These are phyloP conservation scores for Serendipita indica DNA, from an alignment of 768 basidiomycete species.

Conservation along the genomic window DNA sequence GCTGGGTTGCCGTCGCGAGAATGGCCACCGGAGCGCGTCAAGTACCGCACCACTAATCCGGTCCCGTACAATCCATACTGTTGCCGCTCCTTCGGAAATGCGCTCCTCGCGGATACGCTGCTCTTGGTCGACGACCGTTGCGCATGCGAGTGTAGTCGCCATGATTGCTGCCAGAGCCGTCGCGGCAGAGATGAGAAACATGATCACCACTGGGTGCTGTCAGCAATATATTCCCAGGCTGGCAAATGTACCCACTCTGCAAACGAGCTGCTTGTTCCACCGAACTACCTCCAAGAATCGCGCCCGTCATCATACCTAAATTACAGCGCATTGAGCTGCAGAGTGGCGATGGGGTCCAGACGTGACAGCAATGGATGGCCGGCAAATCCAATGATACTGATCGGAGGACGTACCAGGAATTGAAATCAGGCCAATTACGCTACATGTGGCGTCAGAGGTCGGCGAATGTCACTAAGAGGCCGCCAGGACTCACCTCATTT, in stretches of 20 bases:
- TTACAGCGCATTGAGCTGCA: no score
- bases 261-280: conserved; percentile 74
- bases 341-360: no score
- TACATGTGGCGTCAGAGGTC: conserved; percentile 2
- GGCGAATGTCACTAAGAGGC: neutral
- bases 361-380: no score
- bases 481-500: conserved; percentile 48
- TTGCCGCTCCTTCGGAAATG: conserved; percentile 29
- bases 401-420: conserved; percentile 22
- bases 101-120: conserved; percentile 50
- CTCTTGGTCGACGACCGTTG: conserved; percentile 50
- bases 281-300: conserved; percentile 71
- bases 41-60: neutral
- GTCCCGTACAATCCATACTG: conserved; percentile 22
- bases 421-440: conserved; percentile 25
- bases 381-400: conserved; percentile 63
- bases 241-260: conserved; percentile 33
- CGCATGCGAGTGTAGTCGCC: conserved; percentile 44
- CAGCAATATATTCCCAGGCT: neutral
- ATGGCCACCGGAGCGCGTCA: neutral
- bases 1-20: neutral
- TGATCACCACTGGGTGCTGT: conserved; percentile 53
- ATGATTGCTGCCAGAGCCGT: conserved; percentile 57
- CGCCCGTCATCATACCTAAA: conserved; percentile 79
- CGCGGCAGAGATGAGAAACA: conserved; percentile 81